phyloP scores from a whole-genome alignment of 2,329 filamentous ascomycete genomes.

The Epichloe coenophiala region DNA sequence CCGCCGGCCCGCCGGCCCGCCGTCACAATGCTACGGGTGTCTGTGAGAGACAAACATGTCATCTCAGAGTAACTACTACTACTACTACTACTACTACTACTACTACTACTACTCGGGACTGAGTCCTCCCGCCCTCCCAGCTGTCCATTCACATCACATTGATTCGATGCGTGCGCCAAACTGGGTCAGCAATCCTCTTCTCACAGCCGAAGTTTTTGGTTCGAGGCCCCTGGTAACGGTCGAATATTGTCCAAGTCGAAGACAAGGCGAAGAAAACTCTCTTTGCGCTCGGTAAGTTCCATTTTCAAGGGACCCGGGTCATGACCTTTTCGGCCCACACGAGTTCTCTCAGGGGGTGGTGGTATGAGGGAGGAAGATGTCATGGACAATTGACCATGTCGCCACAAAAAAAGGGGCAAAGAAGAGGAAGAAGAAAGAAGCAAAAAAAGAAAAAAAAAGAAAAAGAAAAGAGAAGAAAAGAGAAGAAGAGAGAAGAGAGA shows the following conservation, averaged over 20 bases:
- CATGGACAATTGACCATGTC: not conserved
- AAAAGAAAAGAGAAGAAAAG: too few relatives aligned
- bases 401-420: not conserved
- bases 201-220: too few relatives aligned
- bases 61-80: not conserved
- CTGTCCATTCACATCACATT: not conserved
- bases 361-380: not conserved
- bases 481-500: too few relatives aligned
- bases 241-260: too few relatives aligned
- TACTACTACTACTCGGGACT: too few relatives aligned
- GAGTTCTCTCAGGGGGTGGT: not conserved
- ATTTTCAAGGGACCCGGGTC: not conserved
- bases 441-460: not conserved
- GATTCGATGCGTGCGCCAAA: too few relatives aligned
- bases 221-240: too few relatives aligned
- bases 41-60: not conserved
- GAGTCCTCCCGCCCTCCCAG: not conserved
- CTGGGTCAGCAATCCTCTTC: too few relatives aligned
- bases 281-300: too few relatives aligned
- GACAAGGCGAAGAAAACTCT: not conserved
- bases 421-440: not conserved
- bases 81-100: too few relatives aligned
- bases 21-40: not conserved
- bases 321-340: not conserved
- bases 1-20: not conserved